Evolutionary conservation across 148 eudicot genomes (phyloP).

Genomic region (Polygonum aviculare): DNA sequence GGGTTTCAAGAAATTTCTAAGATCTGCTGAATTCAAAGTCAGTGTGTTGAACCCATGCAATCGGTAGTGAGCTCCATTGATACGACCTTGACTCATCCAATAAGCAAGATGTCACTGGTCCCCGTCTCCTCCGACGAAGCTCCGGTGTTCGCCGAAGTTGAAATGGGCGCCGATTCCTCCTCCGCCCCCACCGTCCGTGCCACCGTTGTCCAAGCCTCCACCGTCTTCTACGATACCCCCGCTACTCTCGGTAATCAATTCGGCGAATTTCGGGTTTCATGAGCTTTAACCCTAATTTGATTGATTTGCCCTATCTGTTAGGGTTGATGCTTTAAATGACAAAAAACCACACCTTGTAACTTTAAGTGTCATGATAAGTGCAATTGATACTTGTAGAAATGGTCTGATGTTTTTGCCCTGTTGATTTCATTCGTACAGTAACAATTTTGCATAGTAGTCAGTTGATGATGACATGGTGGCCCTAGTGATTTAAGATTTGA

Average conservation of each 20-base stretch:
- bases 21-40: neutral
- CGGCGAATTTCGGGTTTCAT: neutral
- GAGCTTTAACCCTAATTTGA: too few relatives aligned
- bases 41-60: neutral
- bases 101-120: conserved; percentile 42
- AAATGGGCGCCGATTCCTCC: conserved; percentile 54
- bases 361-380: too few relatives aligned
- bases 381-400: too few relatives aligned
- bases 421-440: too few relatives aligned
- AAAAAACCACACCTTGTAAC: too few relatives aligned
- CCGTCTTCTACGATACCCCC: conserved; percentile 89
- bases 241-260: conserved; percentile 58
- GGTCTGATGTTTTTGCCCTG: too few relatives aligned
- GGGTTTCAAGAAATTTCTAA: neutral
- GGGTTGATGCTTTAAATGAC: too few relatives aligned
- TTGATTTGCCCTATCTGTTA: too few relatives aligned
- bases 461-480: neutral
- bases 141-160: conserved; percentile 62
- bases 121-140: conserved; percentile 17
- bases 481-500: neutral
- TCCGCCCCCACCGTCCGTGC: conserved; percentile 62
- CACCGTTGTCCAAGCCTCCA: conserved; percentile 92
- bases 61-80: neutral
- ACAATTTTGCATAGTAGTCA: neutral
- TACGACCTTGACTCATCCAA: neutral